Evolutionary conservation across 164 flowering plant genomes (phyloP).

Genomic region (Tinospora cordifolia): DNA sequence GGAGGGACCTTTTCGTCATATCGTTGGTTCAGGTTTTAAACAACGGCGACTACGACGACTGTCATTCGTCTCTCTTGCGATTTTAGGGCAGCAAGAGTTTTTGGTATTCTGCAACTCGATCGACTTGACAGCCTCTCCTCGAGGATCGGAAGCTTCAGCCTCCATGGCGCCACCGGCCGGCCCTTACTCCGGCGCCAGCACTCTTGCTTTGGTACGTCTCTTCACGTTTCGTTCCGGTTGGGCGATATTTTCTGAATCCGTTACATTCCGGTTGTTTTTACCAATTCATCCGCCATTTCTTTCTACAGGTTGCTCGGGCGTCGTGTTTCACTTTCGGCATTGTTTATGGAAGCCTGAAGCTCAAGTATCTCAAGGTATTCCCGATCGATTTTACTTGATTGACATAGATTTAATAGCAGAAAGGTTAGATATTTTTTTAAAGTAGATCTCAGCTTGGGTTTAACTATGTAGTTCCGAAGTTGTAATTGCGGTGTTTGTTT

Average conservation of each 20-base stretch:
- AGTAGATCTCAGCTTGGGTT: background rate
- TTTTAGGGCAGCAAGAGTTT: background rate
- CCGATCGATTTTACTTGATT: background rate
- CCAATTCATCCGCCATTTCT: background rate
- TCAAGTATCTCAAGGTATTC: constrained; percentile 37
- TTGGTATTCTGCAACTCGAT: background rate
- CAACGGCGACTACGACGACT: background rate
- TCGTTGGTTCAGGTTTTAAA: too few relatives aligned
- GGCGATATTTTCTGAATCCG: background rate
- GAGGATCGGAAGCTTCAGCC: background rate
- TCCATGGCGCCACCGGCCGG: constrained; percentile 60
- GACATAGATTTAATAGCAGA: background rate
- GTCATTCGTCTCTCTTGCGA: background rate
- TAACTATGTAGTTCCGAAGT: too few relatives aligned
- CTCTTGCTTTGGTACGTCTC: constrained; percentile 54
- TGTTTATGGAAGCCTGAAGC: constrained; percentile 40
- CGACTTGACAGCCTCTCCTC: too few relatives aligned
- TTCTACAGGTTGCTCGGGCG: constrained; percentile 42
- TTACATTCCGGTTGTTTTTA: background rate
- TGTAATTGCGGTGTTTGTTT: background rate
- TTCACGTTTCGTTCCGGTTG: background rate
- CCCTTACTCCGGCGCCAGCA: constrained; percentile 71
- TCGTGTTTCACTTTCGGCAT: constrained; percentile 36
- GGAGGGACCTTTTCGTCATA: too few relatives aligned
- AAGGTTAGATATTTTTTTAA: background rate